Base-by-base conservation (phyloP, 108 stramenopile genomes). In the Aurantiochytrium sp. region DNA sequence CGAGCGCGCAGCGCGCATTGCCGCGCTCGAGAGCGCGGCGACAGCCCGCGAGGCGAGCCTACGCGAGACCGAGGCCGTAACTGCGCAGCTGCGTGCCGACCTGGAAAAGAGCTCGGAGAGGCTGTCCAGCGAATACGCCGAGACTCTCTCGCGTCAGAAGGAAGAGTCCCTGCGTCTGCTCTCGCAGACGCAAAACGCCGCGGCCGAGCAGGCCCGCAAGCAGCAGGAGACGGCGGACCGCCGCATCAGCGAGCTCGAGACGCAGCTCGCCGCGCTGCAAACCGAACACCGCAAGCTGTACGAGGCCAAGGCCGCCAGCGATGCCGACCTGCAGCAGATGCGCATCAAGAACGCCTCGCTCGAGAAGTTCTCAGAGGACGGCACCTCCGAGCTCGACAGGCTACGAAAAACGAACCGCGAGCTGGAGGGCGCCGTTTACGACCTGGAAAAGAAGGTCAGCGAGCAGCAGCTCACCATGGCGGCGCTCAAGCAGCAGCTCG, bases 281-380 rank as follows among this genome's bases (percentile, higher is more conserved):
- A 81, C 24, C 1, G 73, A 81, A 24, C 73, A 81, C 73, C 73
- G 73, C 42, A 81, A 81, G 24, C 42, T 81, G n/a, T 81, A 81
- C 45, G 73, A 81, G 73, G 73, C 39, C 39, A 81, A 81, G 45
- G 73, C 73, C 42, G 73, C 39, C 21, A 19, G 12, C 45, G 73
- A 81, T 21, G 45, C 73, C 12, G 45, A 48, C 19, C 39, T 48
- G 73, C 73, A 81, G 45, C 73, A 81, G 45, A 41, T 81, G 73
- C 12, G 24, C 10, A 48, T 81, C 27, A 81, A 81, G 3, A 48
- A 48, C 19, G 73, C 39, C 8, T 48, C 42, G 24, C 30, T 81
- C 6, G 73, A 81, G 39, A 81, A 81, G 45, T 81, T 2, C 24
- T 81, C 73, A 12, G 45, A 81, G 30, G 73, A 81, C 12, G 45